phyloP scores from a whole-genome alignment of 345 rosid genomes.

The Citrus glauca region DNA sequence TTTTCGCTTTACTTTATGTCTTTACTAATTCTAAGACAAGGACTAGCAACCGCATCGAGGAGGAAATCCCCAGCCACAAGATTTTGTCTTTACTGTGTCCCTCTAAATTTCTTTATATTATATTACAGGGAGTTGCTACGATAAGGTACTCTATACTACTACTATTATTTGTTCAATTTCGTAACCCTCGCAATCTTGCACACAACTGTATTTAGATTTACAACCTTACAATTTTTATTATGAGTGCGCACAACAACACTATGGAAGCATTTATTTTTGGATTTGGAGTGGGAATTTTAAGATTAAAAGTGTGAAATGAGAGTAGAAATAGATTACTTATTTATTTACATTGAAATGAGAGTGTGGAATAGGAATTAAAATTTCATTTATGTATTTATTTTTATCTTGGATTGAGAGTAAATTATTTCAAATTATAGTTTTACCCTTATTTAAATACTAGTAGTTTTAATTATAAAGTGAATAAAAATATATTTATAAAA shows the following conservation, averaged over 20 bases:
- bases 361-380: accelerated
- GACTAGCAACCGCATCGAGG: neutral
- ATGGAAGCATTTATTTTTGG: accelerated
- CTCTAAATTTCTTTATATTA: neutral
- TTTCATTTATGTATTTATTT: too few relatives aligned
- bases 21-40: neutral
- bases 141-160: neutral
- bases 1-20: neutral
- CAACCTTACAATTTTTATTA: too few relatives aligned
- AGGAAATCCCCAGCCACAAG: neutral
- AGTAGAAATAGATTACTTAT: too few relatives aligned
- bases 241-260: too few relatives aligned
- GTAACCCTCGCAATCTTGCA: too few relatives aligned
- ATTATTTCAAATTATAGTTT: too few relatives aligned
- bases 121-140: neutral
- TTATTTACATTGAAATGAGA: accelerated
- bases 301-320: too few relatives aligned
- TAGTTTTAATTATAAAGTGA: accelerated
- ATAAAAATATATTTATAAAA: too few relatives aligned
- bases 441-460: too few relatives aligned
- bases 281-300: accelerated
- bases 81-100: neutral
- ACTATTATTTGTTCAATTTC: neutral
- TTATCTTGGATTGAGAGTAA: too few relatives aligned
- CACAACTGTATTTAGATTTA: too few relatives aligned